Evolutionary conservation across 768 basidiomycete species (phyloP).

Genomic region (Mycena indigotica): DNA sequence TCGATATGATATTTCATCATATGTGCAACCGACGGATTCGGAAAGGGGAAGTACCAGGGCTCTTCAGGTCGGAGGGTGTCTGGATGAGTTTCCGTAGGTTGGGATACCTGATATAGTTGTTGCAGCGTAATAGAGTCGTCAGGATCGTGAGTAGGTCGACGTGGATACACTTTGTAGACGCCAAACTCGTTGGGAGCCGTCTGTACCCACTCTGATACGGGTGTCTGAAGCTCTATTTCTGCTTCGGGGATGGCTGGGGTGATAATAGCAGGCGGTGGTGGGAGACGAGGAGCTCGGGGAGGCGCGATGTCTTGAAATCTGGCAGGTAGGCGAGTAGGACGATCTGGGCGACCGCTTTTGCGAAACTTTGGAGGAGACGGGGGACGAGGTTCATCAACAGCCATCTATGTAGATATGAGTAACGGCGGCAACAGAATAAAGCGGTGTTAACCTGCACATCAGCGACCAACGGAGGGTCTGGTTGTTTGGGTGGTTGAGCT

Average conservation of each 20-base stretch:
- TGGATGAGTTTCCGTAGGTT: neutral
- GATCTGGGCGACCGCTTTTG: too few species aligned
- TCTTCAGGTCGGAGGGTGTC: neutral
- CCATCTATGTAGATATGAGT: too few species aligned
- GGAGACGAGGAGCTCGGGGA: neutral
- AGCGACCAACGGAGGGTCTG: neutral
- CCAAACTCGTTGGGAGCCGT: neutral
- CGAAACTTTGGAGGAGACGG: too few species aligned
- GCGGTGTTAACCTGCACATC: too few species aligned
- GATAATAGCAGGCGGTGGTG: neutral
- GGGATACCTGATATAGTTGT: neutral
- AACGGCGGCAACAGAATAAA: too few species aligned
- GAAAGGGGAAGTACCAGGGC: neutral
- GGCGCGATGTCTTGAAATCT: too few species aligned
- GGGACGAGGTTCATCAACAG: too few species aligned
- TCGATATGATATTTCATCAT: too few species aligned
- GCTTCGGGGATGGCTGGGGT: neutral
- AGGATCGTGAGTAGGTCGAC: too few species aligned
- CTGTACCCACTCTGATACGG: neutral
- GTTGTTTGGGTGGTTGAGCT: neutral
- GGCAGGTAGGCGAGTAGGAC: too few species aligned
- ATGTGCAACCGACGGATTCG: neutral
- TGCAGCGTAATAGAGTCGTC: neutral
- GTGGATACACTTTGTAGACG: too few species aligned
- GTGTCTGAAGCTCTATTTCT: neutral